Evolutionary conservation across 2,329 filamentous ascomycete genomes (phyloP).

Genomic region (Simplicillium aogashimaense): DNA sequence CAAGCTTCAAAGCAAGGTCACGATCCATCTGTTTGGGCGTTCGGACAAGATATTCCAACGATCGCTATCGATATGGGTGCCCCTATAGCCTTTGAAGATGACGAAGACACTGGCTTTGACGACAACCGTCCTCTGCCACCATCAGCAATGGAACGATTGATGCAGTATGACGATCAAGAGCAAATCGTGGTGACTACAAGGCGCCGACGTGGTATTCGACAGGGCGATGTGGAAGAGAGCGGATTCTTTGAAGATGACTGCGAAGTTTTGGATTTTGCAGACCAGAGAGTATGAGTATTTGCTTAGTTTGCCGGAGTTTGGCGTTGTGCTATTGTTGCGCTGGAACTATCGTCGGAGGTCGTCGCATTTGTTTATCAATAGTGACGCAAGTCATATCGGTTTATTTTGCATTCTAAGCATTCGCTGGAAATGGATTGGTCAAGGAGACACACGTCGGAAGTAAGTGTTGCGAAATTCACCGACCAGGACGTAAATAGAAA

Average conservation of each 20-base stretch:
- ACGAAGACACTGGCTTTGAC: constrained; percentile 40
- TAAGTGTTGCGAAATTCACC: too few species aligned
- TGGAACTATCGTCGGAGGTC: too few species aligned
- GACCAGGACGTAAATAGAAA: too few species aligned
- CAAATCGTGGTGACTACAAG: constrained; percentile 78
- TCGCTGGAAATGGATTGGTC: too few species aligned
- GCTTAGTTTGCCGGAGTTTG: not conserved
- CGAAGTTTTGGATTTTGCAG: constrained; percentile 82
- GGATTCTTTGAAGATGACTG: constrained; percentile 91
- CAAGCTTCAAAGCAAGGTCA: constrained; percentile 9
- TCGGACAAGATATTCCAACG: constrained; percentile 44
- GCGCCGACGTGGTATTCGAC: constrained; percentile 47
- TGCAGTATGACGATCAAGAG: constrained; percentile 54
- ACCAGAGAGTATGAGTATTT: constrained; percentile 48
- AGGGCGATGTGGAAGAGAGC: constrained; percentile 47
- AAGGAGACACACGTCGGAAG: too few species aligned
- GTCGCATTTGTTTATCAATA: too few species aligned
- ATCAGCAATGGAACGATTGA: constrained; percentile 54
- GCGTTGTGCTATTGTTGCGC: too few species aligned
- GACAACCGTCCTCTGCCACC: constrained; percentile 50
- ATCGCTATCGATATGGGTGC: constrained; percentile 44
- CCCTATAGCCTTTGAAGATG: constrained; percentile 30
- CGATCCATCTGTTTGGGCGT: constrained; percentile 38
- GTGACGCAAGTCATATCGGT: too few species aligned
- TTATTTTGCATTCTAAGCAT: too few species aligned